These are phyloP conservation scores for Lavandula angustifolia DNA, from an alignment of 257 asterid genomes.

Conservation along the genomic window DNA sequence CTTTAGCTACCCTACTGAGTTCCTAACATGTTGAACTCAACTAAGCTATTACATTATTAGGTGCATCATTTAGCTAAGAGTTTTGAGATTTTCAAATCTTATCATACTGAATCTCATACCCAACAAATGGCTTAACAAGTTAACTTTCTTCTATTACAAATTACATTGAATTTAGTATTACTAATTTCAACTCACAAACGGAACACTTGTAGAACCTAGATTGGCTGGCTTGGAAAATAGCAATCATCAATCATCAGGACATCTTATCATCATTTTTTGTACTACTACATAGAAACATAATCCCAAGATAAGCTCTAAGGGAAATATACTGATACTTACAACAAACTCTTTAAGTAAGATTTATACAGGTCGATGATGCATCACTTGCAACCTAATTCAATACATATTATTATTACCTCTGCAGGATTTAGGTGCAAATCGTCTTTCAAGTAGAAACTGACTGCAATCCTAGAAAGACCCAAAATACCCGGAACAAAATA, in stretches of 20 bases:
- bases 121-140: no score
- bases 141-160: no score
- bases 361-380: background rate
- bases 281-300: background rate
- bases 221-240: conserved; percentile 4
- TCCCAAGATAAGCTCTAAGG: background rate
- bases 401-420: conserved; percentile 65
- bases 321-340: conserved; percentile 13
- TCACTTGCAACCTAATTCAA: conserved; percentile 19
- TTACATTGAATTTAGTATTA: no score
- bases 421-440: conserved; percentile 97
- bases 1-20: no score
- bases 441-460: conserved; percentile 94
- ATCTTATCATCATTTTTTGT: background rate
- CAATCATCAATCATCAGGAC: conserved; percentile 8
- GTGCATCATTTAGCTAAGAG: no score
- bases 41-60: no score
- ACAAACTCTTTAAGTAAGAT: background rate
- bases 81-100: no score
- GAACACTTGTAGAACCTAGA: conserved; percentile 9
- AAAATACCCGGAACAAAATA: conserved; percentile 98
- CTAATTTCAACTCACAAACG: conserved; percentile 10
- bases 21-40: no score
- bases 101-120: no score
- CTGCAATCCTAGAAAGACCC: conserved; percentile 93